Percentiles rank a stretch among this genome's conserved stretches.
Evolutionary conservation across 2,329 filamentous ascomycete genomes (phyloP).

Genomic region (Colletotrichum theobromicola): DNA sequence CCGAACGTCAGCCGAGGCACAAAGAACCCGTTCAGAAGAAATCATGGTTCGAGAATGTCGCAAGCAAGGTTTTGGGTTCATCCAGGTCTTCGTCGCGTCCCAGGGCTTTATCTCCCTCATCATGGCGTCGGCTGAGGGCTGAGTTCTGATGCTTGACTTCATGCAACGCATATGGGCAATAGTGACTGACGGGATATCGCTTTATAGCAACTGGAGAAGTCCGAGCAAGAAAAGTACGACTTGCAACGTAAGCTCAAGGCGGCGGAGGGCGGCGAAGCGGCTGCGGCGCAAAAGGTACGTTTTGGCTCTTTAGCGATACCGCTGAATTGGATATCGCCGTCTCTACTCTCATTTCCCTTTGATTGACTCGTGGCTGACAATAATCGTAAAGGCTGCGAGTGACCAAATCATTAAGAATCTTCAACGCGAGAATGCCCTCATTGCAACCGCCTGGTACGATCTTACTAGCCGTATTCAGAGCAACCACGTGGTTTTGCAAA

Average conservation of each 20-base stretch:
- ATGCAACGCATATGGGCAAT: neutral
- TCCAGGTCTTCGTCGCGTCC: neutral
- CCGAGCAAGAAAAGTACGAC: slow-evolving; percentile 61
- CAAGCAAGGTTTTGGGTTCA: neutral
- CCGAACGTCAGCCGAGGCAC: neutral
- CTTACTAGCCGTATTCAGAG: slow-evolving; percentile 79
- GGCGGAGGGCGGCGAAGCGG: slow-evolving; percentile 53
- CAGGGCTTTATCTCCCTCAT: neutral
- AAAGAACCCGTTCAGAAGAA: neutral
- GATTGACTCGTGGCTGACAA: neutral
- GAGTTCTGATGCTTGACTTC: neutral
- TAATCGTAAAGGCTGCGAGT: slow-evolving; percentile 46
- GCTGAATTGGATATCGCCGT: neutral
- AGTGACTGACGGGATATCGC: slow-evolving; percentile 25
- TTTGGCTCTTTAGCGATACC: neutral
- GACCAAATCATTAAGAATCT: slow-evolving; percentile 70
- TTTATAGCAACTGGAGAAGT: slow-evolving; percentile 61
- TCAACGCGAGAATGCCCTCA: slow-evolving; percentile 78
- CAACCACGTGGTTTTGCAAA: slow-evolving; percentile 80
- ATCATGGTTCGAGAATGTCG: neutral
- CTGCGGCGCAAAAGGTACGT: slow-evolving; percentile 59
- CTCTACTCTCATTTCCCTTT: neutral
- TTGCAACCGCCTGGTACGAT: slow-evolving; percentile 87
- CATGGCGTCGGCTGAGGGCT: neutral
- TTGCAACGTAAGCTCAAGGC: slow-evolving; percentile 60